Conservation (phyloP, 2,329 filamentous ascomycete genomes). For the Drechslerella dactyloides region DNA sequence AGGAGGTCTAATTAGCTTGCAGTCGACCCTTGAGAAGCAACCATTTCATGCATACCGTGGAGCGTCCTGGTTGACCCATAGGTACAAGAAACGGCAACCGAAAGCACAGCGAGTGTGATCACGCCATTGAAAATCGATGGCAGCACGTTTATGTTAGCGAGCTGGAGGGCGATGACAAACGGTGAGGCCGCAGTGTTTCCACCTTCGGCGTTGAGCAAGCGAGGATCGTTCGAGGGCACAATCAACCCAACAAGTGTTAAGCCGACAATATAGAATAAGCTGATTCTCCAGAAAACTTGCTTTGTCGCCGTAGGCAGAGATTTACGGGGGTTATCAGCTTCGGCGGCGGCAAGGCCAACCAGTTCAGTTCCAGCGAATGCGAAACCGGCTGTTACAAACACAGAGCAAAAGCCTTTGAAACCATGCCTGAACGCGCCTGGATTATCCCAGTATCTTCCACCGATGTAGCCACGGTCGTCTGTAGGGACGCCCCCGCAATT, state of each 20-base stretch:
- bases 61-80: constrained; percentile 46
- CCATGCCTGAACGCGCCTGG: constrained; percentile 62
- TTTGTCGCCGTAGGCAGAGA: constrained; percentile 62
- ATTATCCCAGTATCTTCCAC: constrained; percentile 59
- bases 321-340: constrained; percentile 63
- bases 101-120: constrained; percentile 58
- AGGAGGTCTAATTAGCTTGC: not conserved
- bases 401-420: constrained; percentile 64
- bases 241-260: constrained; percentile 61
- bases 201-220: constrained; percentile 58
- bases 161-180: constrained; percentile 70
- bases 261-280: constrained; percentile 62
- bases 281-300: constrained; percentile 64
- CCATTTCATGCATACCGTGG: constrained; percentile 22
- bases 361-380: constrained; percentile 66
- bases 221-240: constrained; percentile 58
- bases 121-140: constrained; percentile 72
- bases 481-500: constrained; percentile 66
- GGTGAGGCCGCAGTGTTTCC: constrained; percentile 64
- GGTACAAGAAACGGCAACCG: constrained; percentile 43
- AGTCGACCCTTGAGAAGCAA: not conserved
- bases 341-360: constrained; percentile 64
- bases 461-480: constrained; percentile 46
- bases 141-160: constrained; percentile 67
- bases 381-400: constrained; percentile 67